A percentile compares a stretch with the other conserved stretches of the same genome.
Conservation (phyloP, 148 eudicot species). For the Vaccinium myrtillus region DNA sequence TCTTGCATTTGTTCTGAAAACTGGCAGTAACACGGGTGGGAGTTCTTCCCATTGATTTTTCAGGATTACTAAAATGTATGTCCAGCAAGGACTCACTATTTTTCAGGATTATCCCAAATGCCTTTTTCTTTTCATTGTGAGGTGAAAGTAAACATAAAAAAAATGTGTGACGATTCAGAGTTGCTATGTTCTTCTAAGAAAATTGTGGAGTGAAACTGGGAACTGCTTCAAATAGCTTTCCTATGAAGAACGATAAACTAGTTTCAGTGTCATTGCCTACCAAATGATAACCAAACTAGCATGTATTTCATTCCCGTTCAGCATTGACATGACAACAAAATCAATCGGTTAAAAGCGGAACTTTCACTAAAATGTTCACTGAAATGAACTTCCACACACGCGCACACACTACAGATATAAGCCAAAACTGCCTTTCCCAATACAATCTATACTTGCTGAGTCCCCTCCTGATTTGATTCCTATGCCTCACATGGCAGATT, state of each 20-base stretch:
- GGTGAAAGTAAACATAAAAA: background rate
- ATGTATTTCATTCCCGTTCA: background rate
- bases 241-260: background rate
- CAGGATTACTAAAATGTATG: background rate
- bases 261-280: background rate
- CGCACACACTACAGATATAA: background rate
- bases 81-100: background rate
- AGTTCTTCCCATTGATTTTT: background rate
- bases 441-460: no score
- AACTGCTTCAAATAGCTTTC: background rate
- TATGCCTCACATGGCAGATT: no score
- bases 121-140: background rate
- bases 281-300: background rate
- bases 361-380: background rate
- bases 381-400: background rate
- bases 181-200: background rate
- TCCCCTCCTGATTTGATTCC: no score
- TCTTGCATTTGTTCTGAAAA: background rate
- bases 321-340: background rate
- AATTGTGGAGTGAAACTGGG: background rate
- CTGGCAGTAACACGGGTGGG: background rate
- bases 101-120: background rate
- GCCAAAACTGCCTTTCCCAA: background rate
- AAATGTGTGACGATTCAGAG: background rate
- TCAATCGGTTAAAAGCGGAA: background rate